These are phyloP conservation scores for Onygena corvina DNA, from an alignment of 2,329 filamentous ascomycete species.

Conservation along the genomic window DNA sequence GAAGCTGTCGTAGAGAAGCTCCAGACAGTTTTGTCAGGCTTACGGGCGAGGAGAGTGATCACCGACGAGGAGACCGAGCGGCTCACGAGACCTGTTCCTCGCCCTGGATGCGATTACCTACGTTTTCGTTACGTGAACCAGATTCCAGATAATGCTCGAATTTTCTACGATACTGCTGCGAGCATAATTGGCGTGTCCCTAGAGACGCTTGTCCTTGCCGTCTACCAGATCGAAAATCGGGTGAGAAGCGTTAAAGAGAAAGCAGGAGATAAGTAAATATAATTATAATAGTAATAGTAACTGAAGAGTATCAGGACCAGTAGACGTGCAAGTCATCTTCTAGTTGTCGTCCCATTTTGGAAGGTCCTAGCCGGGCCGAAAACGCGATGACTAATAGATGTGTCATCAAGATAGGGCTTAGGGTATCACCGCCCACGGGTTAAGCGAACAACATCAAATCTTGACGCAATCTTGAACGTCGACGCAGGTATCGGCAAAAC, in stretches of 20 bases:
- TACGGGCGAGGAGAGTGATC: constrained; percentile 32
- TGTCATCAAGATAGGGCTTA: constrained; percentile 30
- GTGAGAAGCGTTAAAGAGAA: constrained; percentile 18
- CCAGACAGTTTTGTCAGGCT: constrained; percentile 31
- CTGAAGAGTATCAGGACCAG: not conserved
- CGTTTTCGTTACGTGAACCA: constrained; percentile 39
- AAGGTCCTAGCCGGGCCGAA: too few species aligned
- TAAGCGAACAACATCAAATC: constrained; percentile 35
- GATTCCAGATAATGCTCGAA: constrained; percentile 34
- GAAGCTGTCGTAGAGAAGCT: constrained; percentile 29
- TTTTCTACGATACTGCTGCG: constrained; percentile 43
- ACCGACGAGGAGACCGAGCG: constrained; percentile 23
- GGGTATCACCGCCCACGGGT: constrained; percentile 30
- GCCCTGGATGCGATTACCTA: constrained; percentile 42
- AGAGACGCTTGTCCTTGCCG: constrained; percentile 39
- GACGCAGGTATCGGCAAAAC: constrained; percentile 23
- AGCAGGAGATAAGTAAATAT: not conserved
- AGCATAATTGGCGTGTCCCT: constrained; percentile 40
- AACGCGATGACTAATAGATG: too few species aligned
- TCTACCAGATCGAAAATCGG: constrained; percentile 39
- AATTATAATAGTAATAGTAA: not conserved
- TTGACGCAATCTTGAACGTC: constrained; percentile 10
- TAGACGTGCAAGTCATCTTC: not conserved
- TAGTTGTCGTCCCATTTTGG: not conserved
- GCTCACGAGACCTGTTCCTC: constrained; percentile 21